Conservation (phyloP, 768 basidiomycete genomes). For the Trichaptum fuscoviolaceum region DNA sequence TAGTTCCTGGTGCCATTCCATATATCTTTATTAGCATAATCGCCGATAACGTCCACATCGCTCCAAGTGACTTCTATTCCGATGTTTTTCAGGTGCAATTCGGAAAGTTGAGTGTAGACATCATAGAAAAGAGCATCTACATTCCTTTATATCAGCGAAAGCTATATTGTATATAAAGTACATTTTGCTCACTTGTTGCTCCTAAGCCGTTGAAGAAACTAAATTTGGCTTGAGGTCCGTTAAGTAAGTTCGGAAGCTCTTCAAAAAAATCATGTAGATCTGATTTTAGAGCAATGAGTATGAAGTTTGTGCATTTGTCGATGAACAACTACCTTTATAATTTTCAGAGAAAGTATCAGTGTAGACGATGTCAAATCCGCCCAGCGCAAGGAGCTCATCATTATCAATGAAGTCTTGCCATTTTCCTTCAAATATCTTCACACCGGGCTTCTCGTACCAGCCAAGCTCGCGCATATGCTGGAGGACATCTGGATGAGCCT, state of each 20-base stretch:
- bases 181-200: conserved; percentile 67
- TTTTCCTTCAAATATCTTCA: conserved; percentile 79
- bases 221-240: conserved; percentile 69
- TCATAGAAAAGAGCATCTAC: conserved; percentile 88
- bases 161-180: background rate
- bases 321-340: conserved; percentile 47
- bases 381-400: conserved; percentile 51
- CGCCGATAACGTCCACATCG: conserved; percentile 32
- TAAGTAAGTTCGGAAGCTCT: conserved; percentile 68
- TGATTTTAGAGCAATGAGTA: conserved; percentile 13
- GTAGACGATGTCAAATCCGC: conserved; percentile 85
- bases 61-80: conserved; percentile 55
- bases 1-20: background rate
- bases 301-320: background rate
- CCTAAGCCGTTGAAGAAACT: conserved; percentile 98
- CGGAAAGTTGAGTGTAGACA: conserved; percentile 54
- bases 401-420: conserved; percentile 86
- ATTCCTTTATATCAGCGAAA: background rate
- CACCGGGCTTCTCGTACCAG: conserved; percentile 74
- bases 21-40: background rate
- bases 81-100: background rate
- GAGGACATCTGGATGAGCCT: conserved; percentile 92
- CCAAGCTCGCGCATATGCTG: conserved; percentile 66
- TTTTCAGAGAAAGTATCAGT: conserved; percentile 92
- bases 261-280: conserved; percentile 82